Evolutionary conservation across 306 rosid genomes (phyloP).

Genomic region (Vigna trinervia): DNA sequence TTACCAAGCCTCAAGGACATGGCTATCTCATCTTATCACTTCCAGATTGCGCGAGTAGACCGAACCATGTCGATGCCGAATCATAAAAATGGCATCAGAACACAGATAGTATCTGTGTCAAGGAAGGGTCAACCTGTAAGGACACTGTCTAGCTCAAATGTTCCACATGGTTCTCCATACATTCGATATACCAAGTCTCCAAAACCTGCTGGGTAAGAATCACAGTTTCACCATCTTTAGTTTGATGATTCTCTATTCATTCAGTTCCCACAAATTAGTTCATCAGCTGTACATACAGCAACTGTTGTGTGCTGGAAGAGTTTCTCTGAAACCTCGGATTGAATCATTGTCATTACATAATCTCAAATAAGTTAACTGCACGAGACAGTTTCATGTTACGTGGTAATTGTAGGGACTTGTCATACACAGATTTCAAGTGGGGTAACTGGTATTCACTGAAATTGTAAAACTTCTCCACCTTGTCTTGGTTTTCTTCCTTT

Average conservation of each 20-base stretch:
- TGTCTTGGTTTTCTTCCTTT: constrained; percentile 25
- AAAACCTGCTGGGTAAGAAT: constrained; percentile 53
- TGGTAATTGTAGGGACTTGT: constrained; percentile 16
- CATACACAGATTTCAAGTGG: constrained; percentile 37
- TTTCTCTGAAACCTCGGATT: constrained; percentile 28
- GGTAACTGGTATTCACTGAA: constrained; percentile 30
- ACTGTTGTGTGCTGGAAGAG: constrained; percentile 31
- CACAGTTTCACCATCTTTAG: constrained; percentile 20
- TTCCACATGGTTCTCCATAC: constrained; percentile 72
- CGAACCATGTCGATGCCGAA: constrained; percentile 70
- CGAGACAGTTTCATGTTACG: background rate
- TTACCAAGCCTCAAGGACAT: constrained; percentile 85
- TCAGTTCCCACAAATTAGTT: constrained; percentile 44
- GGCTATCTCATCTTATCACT: constrained; percentile 81
- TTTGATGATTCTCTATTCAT: constrained; percentile 43
- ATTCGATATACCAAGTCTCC: constrained; percentile 58
- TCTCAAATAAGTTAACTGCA: constrained; percentile 35
- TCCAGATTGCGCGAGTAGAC: constrained; percentile 70
- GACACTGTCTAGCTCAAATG: constrained; percentile 68
- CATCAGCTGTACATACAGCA: constrained; percentile 24
- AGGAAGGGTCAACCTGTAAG: constrained; percentile 81
- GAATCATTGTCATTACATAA: constrained; percentile 22
- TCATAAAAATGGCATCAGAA: constrained; percentile 61
- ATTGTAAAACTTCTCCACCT: constrained; percentile 35
- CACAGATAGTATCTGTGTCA: constrained; percentile 61